Evolutionary conservation across 768 basidiomycete species (phyloP), one percentile per base, ranked within the genome.

Genomic region (Lepiota brunneoincarnata): DNA sequence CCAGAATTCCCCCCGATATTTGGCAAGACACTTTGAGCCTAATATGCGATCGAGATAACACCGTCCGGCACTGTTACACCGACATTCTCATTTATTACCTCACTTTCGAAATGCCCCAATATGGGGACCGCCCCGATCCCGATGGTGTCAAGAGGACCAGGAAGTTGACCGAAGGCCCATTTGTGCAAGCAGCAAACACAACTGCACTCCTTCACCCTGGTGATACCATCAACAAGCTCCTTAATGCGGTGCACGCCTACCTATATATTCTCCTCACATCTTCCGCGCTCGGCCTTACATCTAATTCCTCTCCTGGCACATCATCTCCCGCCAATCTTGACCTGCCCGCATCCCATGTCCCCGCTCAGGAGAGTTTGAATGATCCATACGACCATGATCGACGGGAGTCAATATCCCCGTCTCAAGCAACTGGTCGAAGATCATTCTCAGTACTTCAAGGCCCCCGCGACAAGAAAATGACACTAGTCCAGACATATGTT

Each of bases 21-120:
- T 96, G 93, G 93, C 91, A 93, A 65, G 93, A 96, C 57, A 94
- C 91, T 1, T 68, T 96, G 40, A 87, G 86, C 44, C 75, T 97
- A 23, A 69, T 96, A 3, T 95, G 92, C 64, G 92, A 96, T 64
- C 67, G 71, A 11, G 86, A 91, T 53, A 86, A 81, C 61, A 72
- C 81, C n/a, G 84, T 95, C 18, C 84, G 94, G 51, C 79, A 82
- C 11, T 89, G 91, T 58, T 95, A 93, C 64, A 80, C 85, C 0
- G 72, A 78, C 35, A 82, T 85, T 3, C 69, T 97, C n/a, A 70
- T 88, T 2, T 82, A 84, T 43, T 97, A 93, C 69, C 70, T 95
- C 56, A 74, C 79, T 36, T 75, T 83, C 54, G 93, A 97, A 70
- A 83, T 93, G 64, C 79, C 83, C 3, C 85, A 79, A 55, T 74